Conservation (phyloP, 768 basidiomycete genomes). For the Tricholoma flavovirens region DNA sequence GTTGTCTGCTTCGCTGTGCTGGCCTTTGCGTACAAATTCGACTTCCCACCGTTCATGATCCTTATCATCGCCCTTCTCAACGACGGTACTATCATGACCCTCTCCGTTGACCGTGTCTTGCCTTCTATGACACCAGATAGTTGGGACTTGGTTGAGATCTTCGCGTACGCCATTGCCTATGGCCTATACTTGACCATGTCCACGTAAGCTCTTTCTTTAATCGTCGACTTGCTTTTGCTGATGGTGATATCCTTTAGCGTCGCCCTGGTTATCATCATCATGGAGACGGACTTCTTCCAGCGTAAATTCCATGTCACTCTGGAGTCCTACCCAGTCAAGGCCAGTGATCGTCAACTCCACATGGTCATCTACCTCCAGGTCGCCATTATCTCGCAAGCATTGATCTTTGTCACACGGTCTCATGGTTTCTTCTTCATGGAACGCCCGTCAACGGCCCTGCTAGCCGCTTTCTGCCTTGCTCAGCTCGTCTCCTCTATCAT, state of each 20-base stretch:
- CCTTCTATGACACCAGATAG: slow-evolving; percentile 90
- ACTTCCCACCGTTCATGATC: slow-evolving; percentile 99
- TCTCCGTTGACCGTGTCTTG: slow-evolving; percentile 92
- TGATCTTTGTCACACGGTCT: slow-evolving; percentile 94
- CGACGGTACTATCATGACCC: slow-evolving; percentile 99
- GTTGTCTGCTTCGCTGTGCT: slow-evolving; percentile 96
- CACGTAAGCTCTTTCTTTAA: slow-evolving; percentile 53
- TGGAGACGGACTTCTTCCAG: slow-evolving; percentile 88
- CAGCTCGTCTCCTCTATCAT: slow-evolving; percentile 96
- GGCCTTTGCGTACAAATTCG: slow-evolving; percentile 93
- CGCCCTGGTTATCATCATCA: slow-evolving; percentile 75
- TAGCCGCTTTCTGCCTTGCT: slow-evolving; percentile 87
- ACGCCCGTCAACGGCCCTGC: slow-evolving; percentile 82
- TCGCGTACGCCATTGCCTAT: slow-evolving; percentile 92
- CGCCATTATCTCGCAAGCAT: slow-evolving; percentile 96
- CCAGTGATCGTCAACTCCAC: slow-evolving; percentile 75
- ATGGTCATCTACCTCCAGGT: slow-evolving; percentile 94
- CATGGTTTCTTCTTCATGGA: slow-evolving; percentile 98
- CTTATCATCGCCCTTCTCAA: slow-evolving; percentile 96
- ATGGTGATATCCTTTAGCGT: slow-evolving; percentile 39
- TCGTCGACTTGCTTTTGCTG: neutral
- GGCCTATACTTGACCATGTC: slow-evolving; percentile 90
- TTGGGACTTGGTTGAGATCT: slow-evolving; percentile 96
- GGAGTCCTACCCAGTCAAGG: slow-evolving; percentile 28
- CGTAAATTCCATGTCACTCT: slow-evolving; percentile 74